Evolutionary conservation across 2,329 filamentous ascomycete species (phyloP), one percentile per base, ranked within the genome.

Genomic region (Falciphora oryzae): DNA sequence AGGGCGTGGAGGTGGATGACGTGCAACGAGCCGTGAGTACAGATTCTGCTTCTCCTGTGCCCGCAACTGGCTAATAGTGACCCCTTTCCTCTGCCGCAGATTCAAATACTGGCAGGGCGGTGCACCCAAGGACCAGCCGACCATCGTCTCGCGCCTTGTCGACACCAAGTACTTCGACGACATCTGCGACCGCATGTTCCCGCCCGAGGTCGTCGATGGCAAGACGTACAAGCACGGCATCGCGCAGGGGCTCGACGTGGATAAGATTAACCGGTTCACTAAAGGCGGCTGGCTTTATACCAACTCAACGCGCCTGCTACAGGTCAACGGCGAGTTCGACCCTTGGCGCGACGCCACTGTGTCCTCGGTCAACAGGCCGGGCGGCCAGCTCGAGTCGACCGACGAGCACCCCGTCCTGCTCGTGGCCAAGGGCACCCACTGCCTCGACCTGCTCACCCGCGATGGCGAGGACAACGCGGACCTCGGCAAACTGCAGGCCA

Each of bases 1-100:
- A 75, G 83, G 3, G 82, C 84, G 67, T 86, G 82, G 82, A 73
- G 76, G 13, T 86, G 82, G 83, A 77, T 86, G 71, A 74, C 79
- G 7, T 86, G 84, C 75, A 85, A 85, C 71, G 75, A 79, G 65
- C 76, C 77, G 63, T 67, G 11, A 59, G 67, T 65, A 1, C 1
- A 22, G 3, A 50, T 16, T 25, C 3, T 0, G 14, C 28, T 25
- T 22, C 6, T 62, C 7, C 27, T 27, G n/a, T 38, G 13, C 16
- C 16, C 13, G 32, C 35, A 38, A 27, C 35, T 62, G 38, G 31
- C 7, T 27, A 14, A 25, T 18, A 25, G 44, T 18, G n/a, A 18
- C 28, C 18, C 16, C 16, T 50, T 50, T 4, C 8, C 25, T 38
- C 18, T 6, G 3, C 1, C 28, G 11, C 28, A 63, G 62, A 22